Evolutionary conservation across 306 rosid genomes (phyloP), one percentile per base, ranked within the genome.

Genomic region (Prunus armeniaca): DNA sequence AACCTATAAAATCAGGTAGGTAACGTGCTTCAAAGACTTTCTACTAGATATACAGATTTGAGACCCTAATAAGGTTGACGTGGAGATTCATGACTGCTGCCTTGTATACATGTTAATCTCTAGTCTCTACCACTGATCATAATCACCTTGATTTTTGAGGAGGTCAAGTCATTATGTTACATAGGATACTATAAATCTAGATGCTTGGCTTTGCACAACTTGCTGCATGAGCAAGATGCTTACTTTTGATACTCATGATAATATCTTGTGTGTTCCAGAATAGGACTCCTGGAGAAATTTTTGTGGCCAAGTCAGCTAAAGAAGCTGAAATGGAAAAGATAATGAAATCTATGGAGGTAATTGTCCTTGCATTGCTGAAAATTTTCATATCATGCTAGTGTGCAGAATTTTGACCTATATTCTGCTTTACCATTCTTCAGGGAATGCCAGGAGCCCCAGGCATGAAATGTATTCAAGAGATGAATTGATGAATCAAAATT

Each of bases 401-500:
- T 73, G 77, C 50, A 72, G 58, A 25, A 56, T 34, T 9, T 75
- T 51, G 47, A 41, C 28, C 41, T 22, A 41, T 49, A n/a, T 72
- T 76, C 66, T 77, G 65, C 64, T 78, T 52, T 17, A 22, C 72
- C 52, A 58, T 77, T 71, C 67, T 77, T 75, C 88, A 95, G 99
- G 99, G 99, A 17, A 92, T 95, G 97, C 99, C 99, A n/a, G 99
- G 99, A 79, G 99, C 99, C 71, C 99, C 97, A 0, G 79, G 81
- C 84, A 92, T 95, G 99, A 92, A 87, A 95, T 95, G 98, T 93
- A 91, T 67, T 93, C 98, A 2, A 89, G 90, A 70, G 98, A 93
- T 20, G 97, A 93, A n/a, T 71, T 93, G 67, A 88, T 89, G 98
- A 93, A 91, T 88, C 74, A 86, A 6, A 95, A 90, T 75, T 65